These are phyloP conservation scores for Liquidambar formosana DNA, from an alignment of 164 flowering plant species.

Conservation along the genomic window DNA sequence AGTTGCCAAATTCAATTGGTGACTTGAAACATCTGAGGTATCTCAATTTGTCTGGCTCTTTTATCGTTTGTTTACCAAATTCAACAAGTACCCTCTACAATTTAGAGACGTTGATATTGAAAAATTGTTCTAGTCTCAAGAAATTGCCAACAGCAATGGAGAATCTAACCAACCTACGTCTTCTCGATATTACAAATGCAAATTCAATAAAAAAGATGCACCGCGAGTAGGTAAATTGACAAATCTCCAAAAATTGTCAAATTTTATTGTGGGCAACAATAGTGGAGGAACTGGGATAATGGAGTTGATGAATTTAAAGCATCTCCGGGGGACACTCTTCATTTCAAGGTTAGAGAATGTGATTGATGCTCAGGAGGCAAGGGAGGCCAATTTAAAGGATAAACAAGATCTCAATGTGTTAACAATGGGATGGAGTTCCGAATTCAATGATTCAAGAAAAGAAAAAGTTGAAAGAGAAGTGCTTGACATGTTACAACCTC, in stretches of 20 bases:
- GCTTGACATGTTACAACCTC: slow-evolving; percentile 11
- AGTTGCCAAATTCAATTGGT: slow-evolving; percentile 15
- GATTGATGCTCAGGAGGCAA: slow-evolving; percentile 9
- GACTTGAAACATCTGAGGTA: slow-evolving; percentile 14
- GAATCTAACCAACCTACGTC: slow-evolving; percentile 10
- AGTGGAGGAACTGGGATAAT: neutral
- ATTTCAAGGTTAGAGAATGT: slow-evolving; percentile 19
- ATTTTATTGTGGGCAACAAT: slow-evolving; percentile 2
- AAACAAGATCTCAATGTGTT: slow-evolving; percentile 12
- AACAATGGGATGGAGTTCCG: slow-evolving; percentile 9
- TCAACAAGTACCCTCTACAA: neutral
- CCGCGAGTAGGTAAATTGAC: neutral
- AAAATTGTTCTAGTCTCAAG: neutral
- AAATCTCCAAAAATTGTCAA: slow-evolving; percentile 2
- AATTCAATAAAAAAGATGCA: neutral
- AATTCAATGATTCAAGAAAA: neutral
- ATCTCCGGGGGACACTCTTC: neutral
- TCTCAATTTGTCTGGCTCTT: slow-evolving; percentile 9
- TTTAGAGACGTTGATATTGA: slow-evolving; percentile 12
- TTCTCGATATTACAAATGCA: slow-evolving; percentile 5
- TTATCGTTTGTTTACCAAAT: slow-evolving; percentile 4
- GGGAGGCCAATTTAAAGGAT: slow-evolving; percentile 10
- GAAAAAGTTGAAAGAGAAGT: neutral
- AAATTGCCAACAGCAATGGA: neutral
- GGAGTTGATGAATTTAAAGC: slow-evolving; percentile 3